A percentile compares a stretch with the other conserved stretches of the same genome.
Conservation (phyloP, 129 eudicot genomes). For the Tanacetum coccineum region DNA sequence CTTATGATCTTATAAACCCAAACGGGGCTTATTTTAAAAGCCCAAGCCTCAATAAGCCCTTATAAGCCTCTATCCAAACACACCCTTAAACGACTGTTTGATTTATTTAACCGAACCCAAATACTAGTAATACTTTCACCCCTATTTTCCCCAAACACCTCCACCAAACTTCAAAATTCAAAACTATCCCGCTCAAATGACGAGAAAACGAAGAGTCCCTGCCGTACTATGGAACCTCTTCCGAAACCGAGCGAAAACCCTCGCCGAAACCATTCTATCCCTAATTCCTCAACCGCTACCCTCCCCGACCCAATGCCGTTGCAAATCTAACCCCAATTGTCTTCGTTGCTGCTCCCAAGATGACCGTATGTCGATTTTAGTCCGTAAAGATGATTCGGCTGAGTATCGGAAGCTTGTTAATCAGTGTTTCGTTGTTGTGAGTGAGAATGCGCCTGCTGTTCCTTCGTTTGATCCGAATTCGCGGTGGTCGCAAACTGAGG, state of each 20-base stretch:
- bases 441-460: conserved; percentile 49
- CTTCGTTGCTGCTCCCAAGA: conserved; percentile 42
- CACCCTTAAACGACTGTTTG: too few relatives aligned
- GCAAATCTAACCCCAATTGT: conserved; percentile 47
- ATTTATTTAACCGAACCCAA: too few relatives aligned
- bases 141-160: too few relatives aligned
- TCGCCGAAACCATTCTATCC: conserved; percentile 46
- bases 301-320: conserved; percentile 31
- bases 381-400: conserved; percentile 43
- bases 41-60: too few relatives aligned
- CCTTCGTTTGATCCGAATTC: conserved; percentile 34
- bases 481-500: conserved; percentile 62
- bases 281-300: conserved; percentile 32
- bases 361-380: conserved; percentile 44
- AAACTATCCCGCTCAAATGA: too few relatives aligned
- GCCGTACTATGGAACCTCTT: conserved; percentile 47
- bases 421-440: conserved; percentile 52
- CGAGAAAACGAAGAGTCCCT: too few relatives aligned
- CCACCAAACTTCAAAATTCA: too few relatives aligned
- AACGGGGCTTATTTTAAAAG: too few relatives aligned
- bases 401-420: conserved; percentile 53
- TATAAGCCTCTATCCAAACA: too few relatives aligned
- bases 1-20: too few relatives aligned
- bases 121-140: too few relatives aligned
- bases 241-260: conserved; percentile 50